phyloP scores from a whole-genome alignment of 495 filamentous ascomycete species.

The Penicillium ucsense region DNA sequence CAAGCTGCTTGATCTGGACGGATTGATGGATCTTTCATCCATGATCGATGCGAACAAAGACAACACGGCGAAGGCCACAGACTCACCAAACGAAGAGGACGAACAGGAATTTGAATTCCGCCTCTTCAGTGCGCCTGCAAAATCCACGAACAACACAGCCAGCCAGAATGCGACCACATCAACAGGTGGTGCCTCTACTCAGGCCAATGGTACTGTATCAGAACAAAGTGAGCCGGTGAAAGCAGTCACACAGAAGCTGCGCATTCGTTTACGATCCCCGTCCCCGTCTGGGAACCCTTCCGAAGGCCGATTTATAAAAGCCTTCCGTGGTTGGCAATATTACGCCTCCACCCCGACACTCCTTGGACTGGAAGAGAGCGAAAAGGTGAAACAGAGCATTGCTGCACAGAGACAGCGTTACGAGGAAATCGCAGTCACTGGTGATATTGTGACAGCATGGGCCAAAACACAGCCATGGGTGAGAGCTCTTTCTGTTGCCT shows the following conservation, averaged over 20 bases:
- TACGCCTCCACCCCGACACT: slow-evolving; percentile 31
- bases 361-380: slow-evolving; percentile 6
- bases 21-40: slow-evolving; percentile 6
- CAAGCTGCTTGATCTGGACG: slow-evolving; percentile 30
- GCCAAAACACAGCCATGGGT: slow-evolving; percentile 29
- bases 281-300: slow-evolving; percentile 18
- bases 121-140: slow-evolving; percentile 30
- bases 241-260: slow-evolving; percentile 27
- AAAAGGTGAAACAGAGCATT: slow-evolving; percentile 3
- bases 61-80: not conserved
- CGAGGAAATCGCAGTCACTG: slow-evolving; percentile 33
- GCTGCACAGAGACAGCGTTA: slow-evolving; percentile 23
- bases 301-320: slow-evolving; percentile 33
- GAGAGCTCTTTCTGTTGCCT: slow-evolving; percentile 8
- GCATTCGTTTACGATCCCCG: slow-evolving; percentile 34
- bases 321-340: slow-evolving; percentile 37
- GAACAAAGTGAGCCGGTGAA: not conserved
- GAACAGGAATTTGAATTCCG: slow-evolving; percentile 42
- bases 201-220: no score
- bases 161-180: not conserved
- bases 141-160: slow-evolving; percentile 2
- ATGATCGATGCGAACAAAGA: not conserved
- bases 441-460: slow-evolving; percentile 28
- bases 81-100: slow-evolving; percentile 20
- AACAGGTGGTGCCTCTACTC: not conserved